phyloP scores from a whole-genome alignment of 2,329 filamentous ascomycete species.

The Ambrosiella beaveri region DNA sequence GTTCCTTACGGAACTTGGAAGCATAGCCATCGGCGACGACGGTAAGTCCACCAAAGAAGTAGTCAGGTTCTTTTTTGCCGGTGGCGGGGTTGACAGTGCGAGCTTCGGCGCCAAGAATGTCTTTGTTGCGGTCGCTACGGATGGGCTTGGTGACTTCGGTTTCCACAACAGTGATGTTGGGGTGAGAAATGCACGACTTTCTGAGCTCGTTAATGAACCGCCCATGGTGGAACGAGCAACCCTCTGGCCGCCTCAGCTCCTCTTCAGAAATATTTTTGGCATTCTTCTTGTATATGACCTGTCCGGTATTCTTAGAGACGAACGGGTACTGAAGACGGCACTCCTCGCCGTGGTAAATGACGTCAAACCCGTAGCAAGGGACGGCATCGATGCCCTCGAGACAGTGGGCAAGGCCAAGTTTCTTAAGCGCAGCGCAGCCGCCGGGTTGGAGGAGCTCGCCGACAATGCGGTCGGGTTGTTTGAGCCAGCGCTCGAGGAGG shows the following conservation, averaged over 20 bases:
- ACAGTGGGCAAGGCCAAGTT: slow-evolving; percentile 65
- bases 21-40: slow-evolving; percentile 84
- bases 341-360: slow-evolving; percentile 60
- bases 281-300: slow-evolving; percentile 21
- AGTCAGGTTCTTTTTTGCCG: slow-evolving; percentile 43
- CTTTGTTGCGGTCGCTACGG: slow-evolving; percentile 45
- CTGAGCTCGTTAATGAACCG: slow-evolving; percentile 76
- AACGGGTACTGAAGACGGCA: slow-evolving; percentile 66
- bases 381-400: slow-evolving; percentile 80
- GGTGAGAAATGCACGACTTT: slow-evolving; percentile 51
- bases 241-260: slow-evolving; percentile 41
- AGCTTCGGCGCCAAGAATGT: slow-evolving; percentile 71
- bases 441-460: slow-evolving; percentile 91
- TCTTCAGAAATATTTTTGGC: slow-evolving; percentile 16
- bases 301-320: slow-evolving; percentile 29
- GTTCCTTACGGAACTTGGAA: slow-evolving; percentile 75
- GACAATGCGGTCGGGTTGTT: slow-evolving; percentile 88
- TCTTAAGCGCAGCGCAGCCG: slow-evolving; percentile 62
- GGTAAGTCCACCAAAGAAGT: slow-evolving; percentile 77
- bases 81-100: slow-evolving; percentile 42
- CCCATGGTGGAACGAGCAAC: slow-evolving; percentile 82
- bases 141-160: slow-evolving; percentile 68
- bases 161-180: slow-evolving; percentile 82
- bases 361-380: slow-evolving; percentile 68
- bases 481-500: slow-evolving; percentile 72